Evolutionary conservation across 148 eudicot genomes (phyloP), one percentile per base, ranked within the genome.

Genomic region (Diospyros lotus): DNA sequence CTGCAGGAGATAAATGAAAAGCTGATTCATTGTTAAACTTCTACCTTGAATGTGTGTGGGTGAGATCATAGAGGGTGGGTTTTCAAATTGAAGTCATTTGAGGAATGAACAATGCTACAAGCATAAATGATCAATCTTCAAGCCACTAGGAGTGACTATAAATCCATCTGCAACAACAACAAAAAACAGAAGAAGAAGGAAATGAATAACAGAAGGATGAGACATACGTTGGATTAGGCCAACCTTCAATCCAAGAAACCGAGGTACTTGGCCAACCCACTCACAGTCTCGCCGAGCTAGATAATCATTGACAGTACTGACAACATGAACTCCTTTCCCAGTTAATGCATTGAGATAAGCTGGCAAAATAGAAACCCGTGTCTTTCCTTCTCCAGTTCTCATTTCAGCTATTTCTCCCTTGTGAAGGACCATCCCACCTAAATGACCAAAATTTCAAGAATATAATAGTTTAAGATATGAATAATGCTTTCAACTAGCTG

Each of bases 371-470:
- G 98, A 97, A 73, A 95, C 98, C 58, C 92, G 88, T 50, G 97
- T 95, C 87, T 95, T 95, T 76, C 98, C 98, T 82, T 95, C 98
- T 72, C 98, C 98, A 2, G 98, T 95, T 83, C 97, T 92, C 98
- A 95, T 95, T 86, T 95, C 98, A 54, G 97, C 96, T 74, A 95
- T 95, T 74, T 95, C 93, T 62, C 97, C 96, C 60, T 87, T 90
- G 76, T 95, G 97, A 73, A 95, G 92, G 70, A 95, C 98, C 87
- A 95, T 95, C 15, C 98, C 97, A 71, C 98, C 98, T 94, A 74
- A 58, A 66, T 72, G 54, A 64, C 41, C 11, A 71, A 48, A 48
- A 11, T 18, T 28, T 39, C 12, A 3, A 13, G 42, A 40, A 11
- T 78, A 9, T 10, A 45, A 38, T 40, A 58, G 46, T 5, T 59